Base-by-base conservation (phyloP, 1,284 basidiomycete species). In the Apiotrichum mycotoxinovorans region DNA sequence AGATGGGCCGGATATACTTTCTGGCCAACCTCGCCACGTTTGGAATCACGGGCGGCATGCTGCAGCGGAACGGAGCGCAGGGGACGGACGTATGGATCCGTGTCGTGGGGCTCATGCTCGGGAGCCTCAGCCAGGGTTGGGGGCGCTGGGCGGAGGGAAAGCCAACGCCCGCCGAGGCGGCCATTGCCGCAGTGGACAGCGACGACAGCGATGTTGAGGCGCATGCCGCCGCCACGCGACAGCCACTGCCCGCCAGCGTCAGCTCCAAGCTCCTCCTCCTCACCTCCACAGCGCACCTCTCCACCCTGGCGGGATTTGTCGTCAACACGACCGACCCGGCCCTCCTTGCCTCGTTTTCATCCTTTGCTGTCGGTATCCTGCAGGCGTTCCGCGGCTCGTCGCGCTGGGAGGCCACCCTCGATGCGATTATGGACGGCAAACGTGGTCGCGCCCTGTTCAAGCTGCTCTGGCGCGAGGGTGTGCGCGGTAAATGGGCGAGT, bases 391-490 rank as follows among this genome's bases (percentile, higher is more conserved):
- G 77, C 27, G 68, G 87, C 81, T 84, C 88, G 1, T 72, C 80
- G 3, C 76, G 80, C 50, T 80, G 81, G 63, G 84, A 86, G 49
- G 61, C 52, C 0, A 71, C 80, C 4, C 71, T 82, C 26, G 78
- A 79, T 56, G 67, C 70, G 1, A 65, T 80, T 18, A 48, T 74
- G 17, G 69, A 66, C 17, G 74, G 72, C 10, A 66, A 69, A 14
- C 73, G 68, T 50, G 74, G 70, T 0, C 65, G 64, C 11, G 66
- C 66, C 7, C 73, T 94, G 8, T 79, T 91, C 3, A 82, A 88
- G 38, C 84, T 89, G 67, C 77, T 94, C 27, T 93, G 87, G 75
- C 79, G 88, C 15, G 80, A 81, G 1, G 84, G 84, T 54, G 85
- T 93, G 1, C 79, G 89, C 40, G 71, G 79, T 27, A 83, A 82